A percentile compares a stretch with the other conserved stretches of the same genome.
Evolutionary conservation across 2,329 filamentous ascomycete genomes (phyloP).

Genomic region (Immersiporthe knoxdaviesiana): DNA sequence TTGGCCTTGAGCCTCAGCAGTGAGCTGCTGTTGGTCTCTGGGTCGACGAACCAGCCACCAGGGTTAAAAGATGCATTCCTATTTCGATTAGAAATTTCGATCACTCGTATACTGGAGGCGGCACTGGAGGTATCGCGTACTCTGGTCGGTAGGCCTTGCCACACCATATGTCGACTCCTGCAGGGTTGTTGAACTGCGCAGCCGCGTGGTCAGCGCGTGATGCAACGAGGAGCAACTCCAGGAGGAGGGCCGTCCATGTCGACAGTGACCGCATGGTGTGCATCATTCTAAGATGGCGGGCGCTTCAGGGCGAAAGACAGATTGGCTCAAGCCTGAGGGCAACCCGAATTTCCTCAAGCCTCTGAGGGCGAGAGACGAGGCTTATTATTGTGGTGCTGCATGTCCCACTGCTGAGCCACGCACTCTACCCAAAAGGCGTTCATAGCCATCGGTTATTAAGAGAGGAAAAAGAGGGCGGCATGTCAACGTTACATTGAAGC

Average conservation of each 20-base stretch:
- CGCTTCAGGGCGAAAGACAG: background rate
- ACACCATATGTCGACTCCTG: slow-evolving; percentile 29
- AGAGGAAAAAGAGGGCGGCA: background rate
- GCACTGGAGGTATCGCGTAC: slow-evolving; percentile 6
- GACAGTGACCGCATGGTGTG: slow-evolving; percentile 4
- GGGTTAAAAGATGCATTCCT: slow-evolving; percentile 52
- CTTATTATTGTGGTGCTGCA: slow-evolving; percentile 5
- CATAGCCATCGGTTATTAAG: background rate
- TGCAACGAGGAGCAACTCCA: slow-evolving; percentile 10
- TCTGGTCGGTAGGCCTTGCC: slow-evolving; percentile 26
- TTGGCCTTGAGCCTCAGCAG: slow-evolving; percentile 49
- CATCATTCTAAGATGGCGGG: background rate
- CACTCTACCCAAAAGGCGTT: background rate
- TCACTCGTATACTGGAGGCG: background rate
- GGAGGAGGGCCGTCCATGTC: slow-evolving; percentile 12
- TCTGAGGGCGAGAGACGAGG: background rate
- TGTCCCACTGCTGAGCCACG: background rate
- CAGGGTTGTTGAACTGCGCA: slow-evolving; percentile 29
- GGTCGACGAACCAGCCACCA: slow-evolving; percentile 49
- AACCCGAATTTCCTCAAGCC: background rate
- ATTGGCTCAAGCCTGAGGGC: background rate
- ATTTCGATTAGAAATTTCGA: background rate
- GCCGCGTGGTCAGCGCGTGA: background rate
- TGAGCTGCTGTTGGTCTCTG: slow-evolving; percentile 38
- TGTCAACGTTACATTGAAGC: slow-evolving; percentile 11